A percentile compares a stretch with the other conserved stretches of the same genome.
Conservation (phyloP, 345 rosid species). For the Litchi chinensis region DNA sequence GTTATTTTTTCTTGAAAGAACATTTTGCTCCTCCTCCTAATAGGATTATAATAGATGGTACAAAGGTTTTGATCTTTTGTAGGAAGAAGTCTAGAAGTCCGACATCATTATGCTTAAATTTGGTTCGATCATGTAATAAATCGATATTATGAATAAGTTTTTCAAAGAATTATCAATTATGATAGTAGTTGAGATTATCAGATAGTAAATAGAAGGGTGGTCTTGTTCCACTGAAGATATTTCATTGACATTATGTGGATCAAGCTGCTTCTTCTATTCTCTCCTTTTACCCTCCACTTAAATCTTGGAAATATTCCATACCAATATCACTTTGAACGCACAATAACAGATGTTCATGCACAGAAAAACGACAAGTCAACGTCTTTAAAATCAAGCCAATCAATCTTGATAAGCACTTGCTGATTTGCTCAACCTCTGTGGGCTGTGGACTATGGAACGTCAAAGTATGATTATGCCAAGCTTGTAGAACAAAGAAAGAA, state of each 20-base stretch:
- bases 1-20: too few relatives aligned
- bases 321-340: background rate
- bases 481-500: constrained; percentile 11
- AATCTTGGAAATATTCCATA: background rate
- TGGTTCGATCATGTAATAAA: too few relatives aligned
- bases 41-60: too few relatives aligned
- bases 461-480: constrained; percentile 11
- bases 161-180: too few relatives aligned
- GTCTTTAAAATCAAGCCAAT: background rate
- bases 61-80: too few relatives aligned
- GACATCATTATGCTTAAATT: too few relatives aligned
- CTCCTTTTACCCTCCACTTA: background rate
- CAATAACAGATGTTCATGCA: background rate
- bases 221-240: background rate
- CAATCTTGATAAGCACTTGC: background rate
- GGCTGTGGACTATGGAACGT: background rate
- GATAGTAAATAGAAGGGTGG: too few relatives aligned
- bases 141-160: too few relatives aligned
- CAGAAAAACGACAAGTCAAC: background rate
- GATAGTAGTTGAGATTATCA: too few relatives aligned
- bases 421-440: background rate
- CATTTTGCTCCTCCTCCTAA: too few relatives aligned
- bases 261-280: background rate
- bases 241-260: background rate
- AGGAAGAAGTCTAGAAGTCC: too few relatives aligned